Evolutionary conservation across 176 grass and related monocot species (phyloP), one percentile per base, ranked within the genome.

Genomic region (Puccinellia tenuiflora): DNA sequence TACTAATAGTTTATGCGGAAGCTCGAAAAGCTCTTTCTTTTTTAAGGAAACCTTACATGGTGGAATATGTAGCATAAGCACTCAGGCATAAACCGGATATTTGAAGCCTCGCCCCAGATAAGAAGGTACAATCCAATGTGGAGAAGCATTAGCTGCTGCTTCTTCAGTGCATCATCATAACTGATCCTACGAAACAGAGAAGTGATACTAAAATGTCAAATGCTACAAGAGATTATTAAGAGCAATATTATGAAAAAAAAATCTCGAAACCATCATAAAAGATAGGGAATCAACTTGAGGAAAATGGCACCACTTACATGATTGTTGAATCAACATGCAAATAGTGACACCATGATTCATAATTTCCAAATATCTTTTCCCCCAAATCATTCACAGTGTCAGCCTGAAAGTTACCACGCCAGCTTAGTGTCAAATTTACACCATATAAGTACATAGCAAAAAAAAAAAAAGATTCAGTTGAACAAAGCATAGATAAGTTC

Each of bases 61-160:
- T 94, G 92, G 65, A 94, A 91, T 83, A 94, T 94, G 75, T 91
- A 94, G 77, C 86, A 94, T 30, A 94, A 79, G 68, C 92, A 94
- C 79, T 94, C 92, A 79, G 92, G 92, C 92, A 94, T 94, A 85
- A 94, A 94, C 66, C 92, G 92, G 18, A 91, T 67, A 89, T 88
- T 94, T 15, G 92, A 89, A 82, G 92, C 92, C 60, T 94, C 92
- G 20, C 89, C 92, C 92, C 92, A 94, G 33, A 94, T 94, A 85
- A 94, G 89, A 89, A 94, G 85, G 70, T 94, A 94, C 57, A 94
- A 85, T 39, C 89, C 92, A 87, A 94, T 91, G 73, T 89, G 79
- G 78, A 94, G 89, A 74, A 94, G 92, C 47, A 76, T 80, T 73
- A 86, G 9, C 13, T 94, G 92, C 76, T 88, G 80, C 75, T 80